phyloP scores from a whole-genome alignment of 1,284 basidiomycete genomes.

The Athelia sp. region DNA sequence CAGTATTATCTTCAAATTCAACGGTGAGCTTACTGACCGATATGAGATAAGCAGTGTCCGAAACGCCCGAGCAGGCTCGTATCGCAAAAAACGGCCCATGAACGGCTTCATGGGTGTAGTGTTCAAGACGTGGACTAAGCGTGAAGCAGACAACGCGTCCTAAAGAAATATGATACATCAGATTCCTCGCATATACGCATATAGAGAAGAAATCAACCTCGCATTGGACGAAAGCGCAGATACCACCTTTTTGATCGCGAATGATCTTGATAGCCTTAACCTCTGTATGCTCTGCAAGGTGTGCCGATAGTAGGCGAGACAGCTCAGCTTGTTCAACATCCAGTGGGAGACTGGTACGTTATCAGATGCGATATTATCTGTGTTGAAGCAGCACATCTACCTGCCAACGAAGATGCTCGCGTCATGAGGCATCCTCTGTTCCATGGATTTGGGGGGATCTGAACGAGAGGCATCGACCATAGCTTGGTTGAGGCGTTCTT shows the following conservation, averaged over 20 bases:
- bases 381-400: slow-evolving; percentile 27
- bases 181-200: slow-evolving; percentile 2
- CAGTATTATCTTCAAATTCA: no score
- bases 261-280: slow-evolving; percentile 70
- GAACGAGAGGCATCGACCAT: slow-evolving; percentile 18
- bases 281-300: slow-evolving; percentile 57
- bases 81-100: slow-evolving; percentile 65
- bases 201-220: slow-evolving; percentile 37
- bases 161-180: slow-evolving; percentile 24
- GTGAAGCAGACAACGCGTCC: slow-evolving; percentile 53
- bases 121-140: slow-evolving; percentile 56
- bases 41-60: slow-evolving; percentile 71
- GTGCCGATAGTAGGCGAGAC: slow-evolving; percentile 49
- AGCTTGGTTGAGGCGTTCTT: slow-evolving; percentile 14
- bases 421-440: slow-evolving; percentile 57
- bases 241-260: slow-evolving; percentile 67
- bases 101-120: slow-evolving; percentile 52
- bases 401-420: slow-evolving; percentile 80
- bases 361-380: slow-evolving; percentile 8
- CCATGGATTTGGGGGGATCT: slow-evolving; percentile 24
- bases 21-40: slow-evolving; percentile 35
- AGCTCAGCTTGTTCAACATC: slow-evolving; percentile 62
- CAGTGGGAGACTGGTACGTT: slow-evolving; percentile 54
- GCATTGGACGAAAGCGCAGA: slow-evolving; percentile 79
- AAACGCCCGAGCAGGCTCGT: slow-evolving; percentile 73